Percentiles rank a stretch among this genome's conserved stretches.
Evolutionary conservation across 768 basidiomycete genomes (phyloP).

Genomic region (Pulveroboletus sp.): DNA sequence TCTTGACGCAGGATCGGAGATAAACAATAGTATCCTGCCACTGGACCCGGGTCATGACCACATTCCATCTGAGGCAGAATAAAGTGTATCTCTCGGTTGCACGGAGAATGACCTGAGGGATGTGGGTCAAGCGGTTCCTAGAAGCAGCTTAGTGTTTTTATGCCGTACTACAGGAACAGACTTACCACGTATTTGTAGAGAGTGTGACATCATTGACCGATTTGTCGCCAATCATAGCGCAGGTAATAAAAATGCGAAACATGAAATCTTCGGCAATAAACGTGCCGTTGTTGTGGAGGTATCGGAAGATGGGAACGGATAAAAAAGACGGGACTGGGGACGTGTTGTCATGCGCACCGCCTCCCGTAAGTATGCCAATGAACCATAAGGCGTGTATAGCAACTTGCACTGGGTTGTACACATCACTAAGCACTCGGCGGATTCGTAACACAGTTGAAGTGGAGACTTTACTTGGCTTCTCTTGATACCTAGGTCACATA

Average conservation of each 20-base stretch:
- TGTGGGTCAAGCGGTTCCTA: slow-evolving; percentile 20
- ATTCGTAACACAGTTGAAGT: slow-evolving; percentile 17
- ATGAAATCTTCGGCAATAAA: slow-evolving; percentile 31
- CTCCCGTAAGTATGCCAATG: slow-evolving; percentile 25
- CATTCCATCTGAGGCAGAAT: slow-evolving; percentile 20
- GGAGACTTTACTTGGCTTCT: slow-evolving; percentile 2
- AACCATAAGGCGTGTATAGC: slow-evolving; percentile 31
- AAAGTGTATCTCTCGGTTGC: slow-evolving; percentile 21
- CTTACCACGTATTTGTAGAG: slow-evolving; percentile 30
- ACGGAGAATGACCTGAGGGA: slow-evolving; percentile 22
- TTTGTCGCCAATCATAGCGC: slow-evolving; percentile 35
- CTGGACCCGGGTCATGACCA: slow-evolving; percentile 14
- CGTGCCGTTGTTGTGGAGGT: slow-evolving; percentile 26
- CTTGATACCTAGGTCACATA: slow-evolving; percentile 14
- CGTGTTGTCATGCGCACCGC: slow-evolving; percentile 8
- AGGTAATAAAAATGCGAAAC: slow-evolving; percentile 31
- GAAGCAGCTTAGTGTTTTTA: slow-evolving; percentile 5
- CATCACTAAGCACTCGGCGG: slow-evolving; percentile 14
- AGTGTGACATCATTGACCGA: slow-evolving; percentile 30
- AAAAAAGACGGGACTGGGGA: slow-evolving; percentile 21
- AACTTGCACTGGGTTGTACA: slow-evolving; percentile 27
- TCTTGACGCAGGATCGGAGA: slow-evolving; percentile 24
- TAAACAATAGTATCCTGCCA: slow-evolving; percentile 23
- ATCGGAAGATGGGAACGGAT: slow-evolving; percentile 27
- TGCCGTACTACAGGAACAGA: not conserved